A percentile compares a stretch with the other conserved stretches of the same genome.
phyloP scores from a whole-genome alignment of 2,329 filamentous ascomycete species.

The Beauveria brongniartii region DNA sequence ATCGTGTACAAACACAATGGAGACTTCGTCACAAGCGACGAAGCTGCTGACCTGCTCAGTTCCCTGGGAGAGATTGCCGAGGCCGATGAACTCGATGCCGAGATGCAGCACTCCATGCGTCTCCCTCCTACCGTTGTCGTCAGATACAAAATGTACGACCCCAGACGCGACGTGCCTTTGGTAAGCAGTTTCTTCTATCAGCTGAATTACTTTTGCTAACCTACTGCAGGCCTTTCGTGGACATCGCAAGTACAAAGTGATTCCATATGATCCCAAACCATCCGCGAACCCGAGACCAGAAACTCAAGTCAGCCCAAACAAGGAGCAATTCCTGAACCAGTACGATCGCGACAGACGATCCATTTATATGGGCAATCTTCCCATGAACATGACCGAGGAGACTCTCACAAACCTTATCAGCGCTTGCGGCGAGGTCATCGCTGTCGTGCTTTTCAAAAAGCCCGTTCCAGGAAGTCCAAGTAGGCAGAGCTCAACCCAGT shows the following conservation, averaged over 20 bases:
- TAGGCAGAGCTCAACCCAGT: not conserved
- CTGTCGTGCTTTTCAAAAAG: slow-evolving; percentile 20
- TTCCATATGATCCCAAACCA: slow-evolving; percentile 21
- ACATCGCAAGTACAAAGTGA: slow-evolving; percentile 15
- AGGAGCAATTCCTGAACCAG: slow-evolving; percentile 19
- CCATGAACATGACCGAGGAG: slow-evolving; percentile 26
- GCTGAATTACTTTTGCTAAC: slow-evolving; percentile 11
- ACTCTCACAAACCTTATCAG: slow-evolving; percentile 29
- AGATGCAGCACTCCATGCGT: slow-evolving; percentile 25
- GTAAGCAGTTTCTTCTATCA: slow-evolving; percentile 27
- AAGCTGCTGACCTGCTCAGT: slow-evolving; percentile 35
- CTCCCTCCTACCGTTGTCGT: slow-evolving; percentile 36
- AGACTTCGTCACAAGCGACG: slow-evolving; percentile 29
- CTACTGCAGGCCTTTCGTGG: slow-evolving; percentile 21
- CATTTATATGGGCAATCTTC: slow-evolving; percentile 39
- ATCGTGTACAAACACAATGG: slow-evolving; percentile 34
- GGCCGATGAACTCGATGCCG: slow-evolving; percentile 26
- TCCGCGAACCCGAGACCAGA: slow-evolving; percentile 15
- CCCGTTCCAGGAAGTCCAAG: slow-evolving; percentile 15
- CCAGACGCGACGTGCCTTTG: slow-evolving; percentile 38
- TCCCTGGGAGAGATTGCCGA: slow-evolving; percentile 36
- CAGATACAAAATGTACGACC: slow-evolving; percentile 43
- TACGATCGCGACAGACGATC: slow-evolving; percentile 39
- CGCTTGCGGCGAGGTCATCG: slow-evolving; percentile 29
- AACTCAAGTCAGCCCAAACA: not conserved